These are phyloP conservation scores for Clonostachys solani DNA, from an alignment of 2,329 filamentous ascomycete genomes.

Conservation along the genomic window DNA sequence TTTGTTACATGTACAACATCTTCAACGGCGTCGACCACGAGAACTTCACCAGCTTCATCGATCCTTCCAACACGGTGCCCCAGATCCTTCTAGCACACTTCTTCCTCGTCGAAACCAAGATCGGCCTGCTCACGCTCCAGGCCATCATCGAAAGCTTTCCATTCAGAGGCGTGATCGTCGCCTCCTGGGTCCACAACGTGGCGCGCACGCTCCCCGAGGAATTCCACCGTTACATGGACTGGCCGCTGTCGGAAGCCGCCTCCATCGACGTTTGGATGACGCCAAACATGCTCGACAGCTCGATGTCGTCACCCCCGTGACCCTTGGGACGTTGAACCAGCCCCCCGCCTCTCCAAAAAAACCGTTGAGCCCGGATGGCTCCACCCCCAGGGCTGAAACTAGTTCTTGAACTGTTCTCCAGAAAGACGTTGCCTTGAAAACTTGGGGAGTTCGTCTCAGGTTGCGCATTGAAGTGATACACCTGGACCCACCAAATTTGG, in stretches of 20 bases:
- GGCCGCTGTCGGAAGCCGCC: not conserved
- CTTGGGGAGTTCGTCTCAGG: no score
- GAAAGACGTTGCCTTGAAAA: no score
- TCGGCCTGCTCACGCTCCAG: not conserved
- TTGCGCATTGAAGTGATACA: no score
- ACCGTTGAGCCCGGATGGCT: not conserved
- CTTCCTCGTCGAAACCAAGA: not conserved
- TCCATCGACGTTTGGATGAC: not conserved
- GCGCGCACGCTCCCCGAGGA: not conserved
- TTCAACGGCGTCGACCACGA: not conserved
- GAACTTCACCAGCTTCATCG: not conserved
- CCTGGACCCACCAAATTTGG: no score
- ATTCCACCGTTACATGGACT: not conserved
- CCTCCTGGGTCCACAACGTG: not conserved
- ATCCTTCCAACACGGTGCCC: not conserved
- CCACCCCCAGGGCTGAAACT: no score
- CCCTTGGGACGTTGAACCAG: conserved; percentile 21
- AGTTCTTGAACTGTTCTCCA: no score
- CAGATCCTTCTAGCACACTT: conserved; percentile 1
- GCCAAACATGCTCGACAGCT: not conserved
- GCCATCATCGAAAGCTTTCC: not conserved
- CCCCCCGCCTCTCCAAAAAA: conserved; percentile 45
- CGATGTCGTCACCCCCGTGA: no score
- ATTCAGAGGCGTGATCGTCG: not conserved
- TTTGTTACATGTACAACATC: not conserved